Base-by-base conservation (phyloP, 306 rosid genomes). In the Sophora flavescens region DNA sequence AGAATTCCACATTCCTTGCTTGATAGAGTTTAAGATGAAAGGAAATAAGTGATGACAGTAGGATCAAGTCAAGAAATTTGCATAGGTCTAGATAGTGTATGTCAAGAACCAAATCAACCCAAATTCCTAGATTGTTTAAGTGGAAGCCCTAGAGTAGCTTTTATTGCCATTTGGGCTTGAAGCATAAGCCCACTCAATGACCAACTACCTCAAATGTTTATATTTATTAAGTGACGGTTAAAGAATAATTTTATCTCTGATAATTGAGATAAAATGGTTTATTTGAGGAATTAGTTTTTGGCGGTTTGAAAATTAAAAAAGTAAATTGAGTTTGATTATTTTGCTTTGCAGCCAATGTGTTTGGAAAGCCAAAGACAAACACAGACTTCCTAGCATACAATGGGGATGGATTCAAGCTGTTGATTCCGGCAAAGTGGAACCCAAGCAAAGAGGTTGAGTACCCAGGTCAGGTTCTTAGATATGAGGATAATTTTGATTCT, bases 401-500 rank as follows among this genome's bases (percentile, higher is more conserved):
- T 67, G 99, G 99, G 76, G 56, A 86, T 45, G 99, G 99, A 38
- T 95, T 95, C 94, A 95, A 86, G 84, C 16, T 95, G 59, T 84
- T 85, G 3, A 72, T 95, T 74, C 99, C 99, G 13, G 17, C 99
- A 42, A 95, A 95, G 80, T 95, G 99, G 99, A 92, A 95, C 77
- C 97, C 88, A 6, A 95, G 99, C 97, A 95, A 77, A 86, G 99
- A 95, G 77, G 70, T 79, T 18, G 99, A 95, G 66, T 95, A n/a
- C 85, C 87, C 80, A 1, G 99, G 99, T 17, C 96, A 90, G 78
- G 96, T 95, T 82, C 89, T 95, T 35, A 85, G 97, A 81, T 95
- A 84, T 3, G 99, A 95, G 85, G 99, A 95, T 70, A 95, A 92
- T 96, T 90, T 89, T 13, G 97, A 95, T 70, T 0, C 89, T 61